Evolutionary conservation across 106 monocot species (phyloP).

Genomic region (Platanthera zijinensis): DNA sequence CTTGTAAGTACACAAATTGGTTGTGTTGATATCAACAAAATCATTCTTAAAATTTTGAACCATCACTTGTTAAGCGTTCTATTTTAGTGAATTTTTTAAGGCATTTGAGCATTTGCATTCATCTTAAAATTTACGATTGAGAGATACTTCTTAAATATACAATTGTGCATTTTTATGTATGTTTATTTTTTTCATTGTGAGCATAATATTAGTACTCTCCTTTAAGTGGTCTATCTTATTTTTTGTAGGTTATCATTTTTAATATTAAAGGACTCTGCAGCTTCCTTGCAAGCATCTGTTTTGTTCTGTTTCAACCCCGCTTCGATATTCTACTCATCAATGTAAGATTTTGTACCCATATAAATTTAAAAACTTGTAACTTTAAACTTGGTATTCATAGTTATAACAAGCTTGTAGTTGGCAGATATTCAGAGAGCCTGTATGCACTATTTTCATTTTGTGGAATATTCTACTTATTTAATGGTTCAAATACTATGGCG

Average conservation of each 20-base stretch:
- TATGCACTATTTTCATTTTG: slow-evolving; percentile 64
- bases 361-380: neutral
- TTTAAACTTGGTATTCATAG: neutral
- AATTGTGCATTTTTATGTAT: neutral
- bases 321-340: slow-evolving; percentile 71
- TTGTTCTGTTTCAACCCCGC: slow-evolving; percentile 74
- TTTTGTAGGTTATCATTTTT: slow-evolving; percentile 47
- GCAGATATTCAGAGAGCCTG: slow-evolving; percentile 71
- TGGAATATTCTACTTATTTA: slow-evolving; percentile 56
- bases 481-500: slow-evolving; percentile 43
- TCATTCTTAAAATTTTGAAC: no score
- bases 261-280: slow-evolving; percentile 35
- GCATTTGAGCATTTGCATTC: neutral
- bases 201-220: neutral
- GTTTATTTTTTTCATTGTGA: neutral
- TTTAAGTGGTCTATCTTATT: neutral
- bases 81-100: neutral
- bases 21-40: no score
- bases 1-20: no score
- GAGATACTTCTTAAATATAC: neutral
- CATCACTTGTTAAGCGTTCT: neutral
- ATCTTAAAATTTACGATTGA: neutral
- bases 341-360: slow-evolving; percentile 25
- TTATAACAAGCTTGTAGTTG: slow-evolving; percentile 13
- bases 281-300: slow-evolving; percentile 40